Percentiles rank a stretch among this genome's conserved stretches.
These are phyloP conservation scores for Hemerocallis citrina DNA, from an alignment of 106 monocot species.

Conservation along the genomic window DNA sequence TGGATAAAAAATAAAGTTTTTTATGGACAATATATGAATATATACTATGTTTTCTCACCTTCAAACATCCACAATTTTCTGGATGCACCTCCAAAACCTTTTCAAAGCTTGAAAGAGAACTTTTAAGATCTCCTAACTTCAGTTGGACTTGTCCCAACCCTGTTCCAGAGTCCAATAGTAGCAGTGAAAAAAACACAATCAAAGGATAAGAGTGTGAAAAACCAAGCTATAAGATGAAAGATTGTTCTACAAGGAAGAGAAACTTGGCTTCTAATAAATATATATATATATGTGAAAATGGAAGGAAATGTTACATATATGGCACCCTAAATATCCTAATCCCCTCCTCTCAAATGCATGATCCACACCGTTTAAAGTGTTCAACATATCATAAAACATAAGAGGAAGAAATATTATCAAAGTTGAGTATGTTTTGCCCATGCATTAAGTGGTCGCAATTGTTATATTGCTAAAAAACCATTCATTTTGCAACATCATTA, in stretches of 20 bases:
- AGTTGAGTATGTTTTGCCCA: background rate
- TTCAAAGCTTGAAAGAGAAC: slow-evolving; percentile 75
- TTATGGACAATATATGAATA: background rate
- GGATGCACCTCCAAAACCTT: slow-evolving; percentile 89
- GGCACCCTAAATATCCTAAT: background rate
- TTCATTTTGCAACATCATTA: too few species aligned
- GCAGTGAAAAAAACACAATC: too few species aligned
- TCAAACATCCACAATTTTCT: slow-evolving; percentile 86
- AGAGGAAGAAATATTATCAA: background rate
- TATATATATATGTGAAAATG: too few species aligned
- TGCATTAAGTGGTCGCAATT: too few species aligned
- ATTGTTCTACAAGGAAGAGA: background rate
- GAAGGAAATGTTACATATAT: too few species aligned
- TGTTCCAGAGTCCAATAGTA: slow-evolving; percentile 8
- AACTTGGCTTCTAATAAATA: background rate
- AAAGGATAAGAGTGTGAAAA: background rate
- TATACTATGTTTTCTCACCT: slow-evolving; percentile 28
- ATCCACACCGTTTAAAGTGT: background rate
- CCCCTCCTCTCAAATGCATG: background rate
- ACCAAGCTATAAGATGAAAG: background rate
- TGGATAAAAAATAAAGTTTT: background rate
- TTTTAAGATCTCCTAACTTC: slow-evolving; percentile 81
- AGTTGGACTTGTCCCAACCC: slow-evolving; percentile 93
- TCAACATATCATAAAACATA: background rate
- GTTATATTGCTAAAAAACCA: background rate